Evolutionary conservation across 768 basidiomycete species (phyloP), one percentile per base, ranked within the genome.

Genomic region (Bullera alba): DNA sequence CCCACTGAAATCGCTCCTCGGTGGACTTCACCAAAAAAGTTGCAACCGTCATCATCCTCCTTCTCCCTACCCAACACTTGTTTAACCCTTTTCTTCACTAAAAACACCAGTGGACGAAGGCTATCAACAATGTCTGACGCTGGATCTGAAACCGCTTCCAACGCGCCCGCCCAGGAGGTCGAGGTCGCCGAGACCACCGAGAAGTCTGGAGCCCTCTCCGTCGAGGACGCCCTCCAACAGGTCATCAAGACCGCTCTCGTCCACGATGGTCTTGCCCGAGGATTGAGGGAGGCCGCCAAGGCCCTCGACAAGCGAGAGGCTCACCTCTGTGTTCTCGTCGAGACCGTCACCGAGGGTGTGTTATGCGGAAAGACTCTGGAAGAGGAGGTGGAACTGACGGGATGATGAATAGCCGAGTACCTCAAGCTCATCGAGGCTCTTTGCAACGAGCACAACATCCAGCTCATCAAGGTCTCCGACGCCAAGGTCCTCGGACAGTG

Each of bases 401-500:
- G n/a, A 10, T 34, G 32, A 34, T n/a, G 19, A 39, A 39, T 46
- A 73, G 87, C 92, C 62, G 93, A 96, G 77, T 97, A 99, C 81
- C 87, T 95, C 83, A 97, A 96, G 80, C 88, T 99, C 79, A 95
- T 99, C 63, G 92, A 96, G 78, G 93, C 93, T 44, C 89, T 99
- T 72, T 97, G 93, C 74, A 86, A 89, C 57, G 91, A 95, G 79
- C 92, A 97, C 83, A 93, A 92, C 77, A 96, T 97, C 79, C 90
- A 91, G 80, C 79, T 99, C 59, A 96, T 99, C 87, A 97, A 96
- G 78, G 88, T 92, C 62, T 87, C 87, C 66, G 93, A 97, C 75
- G 86, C 89, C 70, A 99, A 99, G 78, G 83, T 93, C 60, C 86
- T 99, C 70, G 93, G 93, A 29, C 88, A 86, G 63, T 97, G 93